These are phyloP conservation scores for Ogataea pignaliae DNA, from an alignment of 805 yeast genomes.

Conservation along the genomic window DNA sequence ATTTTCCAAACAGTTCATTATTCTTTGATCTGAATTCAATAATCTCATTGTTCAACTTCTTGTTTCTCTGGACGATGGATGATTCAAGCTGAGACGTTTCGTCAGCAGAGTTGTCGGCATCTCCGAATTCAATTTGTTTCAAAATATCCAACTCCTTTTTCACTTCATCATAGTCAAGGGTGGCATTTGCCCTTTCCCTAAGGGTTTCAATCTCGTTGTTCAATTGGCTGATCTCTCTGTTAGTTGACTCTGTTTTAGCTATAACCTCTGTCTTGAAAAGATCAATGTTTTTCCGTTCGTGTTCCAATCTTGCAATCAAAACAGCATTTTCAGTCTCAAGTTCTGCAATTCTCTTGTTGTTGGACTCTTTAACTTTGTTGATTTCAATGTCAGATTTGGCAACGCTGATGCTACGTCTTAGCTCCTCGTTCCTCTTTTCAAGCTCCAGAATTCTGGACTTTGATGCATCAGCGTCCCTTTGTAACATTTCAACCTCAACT, in stretches of 20 bases:
- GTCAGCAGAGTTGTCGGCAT: conserved; percentile 26
- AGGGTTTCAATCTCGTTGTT: conserved; percentile 47
- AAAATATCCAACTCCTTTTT: conserved; percentile 71
- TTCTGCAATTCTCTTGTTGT: conserved; percentile 44
- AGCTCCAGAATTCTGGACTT: conserved; percentile 65
- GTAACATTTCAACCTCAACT: conserved; percentile 60
- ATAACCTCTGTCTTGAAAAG: conserved; percentile 22
- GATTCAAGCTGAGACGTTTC: conserved; percentile 35
- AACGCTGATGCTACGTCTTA: conserved; percentile 59
- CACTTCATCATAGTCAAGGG: conserved; percentile 73
- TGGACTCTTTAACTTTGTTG: conserved; percentile 39
- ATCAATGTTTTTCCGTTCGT: conserved; percentile 34
- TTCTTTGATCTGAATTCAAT: conserved; percentile 61
- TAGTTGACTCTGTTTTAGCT: conserved; percentile 32
- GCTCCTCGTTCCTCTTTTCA: conserved; percentile 72
- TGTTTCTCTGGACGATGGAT: conserved; percentile 60
- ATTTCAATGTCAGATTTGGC: conserved; percentile 43
- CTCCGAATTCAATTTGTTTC: conserved; percentile 73
- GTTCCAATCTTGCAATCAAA: conserved; percentile 53
- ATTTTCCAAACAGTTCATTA: conserved; percentile 39
- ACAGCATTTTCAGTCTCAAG: conserved; percentile 68
- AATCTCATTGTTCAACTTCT: conserved; percentile 64
- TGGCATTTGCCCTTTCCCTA: conserved; percentile 43
- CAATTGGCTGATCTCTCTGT: conserved; percentile 44
- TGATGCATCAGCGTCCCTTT: conserved; percentile 69